Evolutionary conservation across 164 flowering plant genomes (phyloP), one percentile per base, ranked within the genome.

Genomic region (Magnolia officinalis): DNA sequence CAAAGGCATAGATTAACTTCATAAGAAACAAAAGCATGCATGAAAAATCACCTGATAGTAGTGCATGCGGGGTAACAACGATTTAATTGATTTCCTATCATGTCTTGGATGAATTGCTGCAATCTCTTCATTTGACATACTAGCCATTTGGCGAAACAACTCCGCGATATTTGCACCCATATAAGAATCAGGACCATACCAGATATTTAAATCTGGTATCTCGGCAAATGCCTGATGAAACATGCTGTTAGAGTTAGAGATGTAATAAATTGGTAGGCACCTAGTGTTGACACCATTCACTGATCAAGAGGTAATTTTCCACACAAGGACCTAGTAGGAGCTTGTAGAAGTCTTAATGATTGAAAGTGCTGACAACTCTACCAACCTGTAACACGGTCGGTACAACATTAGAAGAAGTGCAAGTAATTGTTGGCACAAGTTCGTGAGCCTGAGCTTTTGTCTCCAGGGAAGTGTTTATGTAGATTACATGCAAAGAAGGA

Each of bases 181-280:
- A 85, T 96, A 96, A 63, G 97, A 86, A 82, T 96, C 98, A 61
- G 99, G 99, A 66, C 99, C 99, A 82, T 96, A 96, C 87, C 89
- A 91, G 73, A 96, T 76, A 21, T 85, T 87, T 50, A 94, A 78
- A 78, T 88, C 89, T 63, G 96, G 93, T 37, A 96, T 83, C 85
- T 96, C 93, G 67, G 97, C 87, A 88, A 94, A 96, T 67, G 97
- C 97, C 99, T 96, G 86, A 29, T 51, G 77, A 63, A 70, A 45
- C 51, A 66, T 74, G 66, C 23, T 66, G 52, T 10, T 75, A 59
- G 10, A n/a, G 55, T 49, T 50, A 45, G 11, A 70, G 23, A n/a
- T 19, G 14, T 29, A 67, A 29, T 10, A 24, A 55, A 37, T 5
- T 8, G 63, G 63, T 13, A 19, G 10, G 20, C 9, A 6, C 49